Conservation (phyloP, 1,284 basidiomycete species). For the Moesziomyces antarcticus region DNA sequence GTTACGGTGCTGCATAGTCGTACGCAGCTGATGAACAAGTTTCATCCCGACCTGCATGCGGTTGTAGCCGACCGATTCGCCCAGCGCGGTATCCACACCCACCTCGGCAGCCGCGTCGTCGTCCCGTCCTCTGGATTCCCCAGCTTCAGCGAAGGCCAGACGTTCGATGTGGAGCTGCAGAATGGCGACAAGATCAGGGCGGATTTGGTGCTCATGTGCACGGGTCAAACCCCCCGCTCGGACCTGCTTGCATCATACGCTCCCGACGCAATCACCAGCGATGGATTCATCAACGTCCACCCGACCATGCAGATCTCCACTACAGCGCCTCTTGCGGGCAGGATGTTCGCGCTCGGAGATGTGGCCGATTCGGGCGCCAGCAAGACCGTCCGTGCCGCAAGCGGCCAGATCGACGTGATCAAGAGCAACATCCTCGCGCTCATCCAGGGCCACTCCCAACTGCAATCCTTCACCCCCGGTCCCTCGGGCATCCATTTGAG, state of each 20-base stretch:
- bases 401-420: conserved; percentile 36
- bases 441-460: conserved; percentile 4
- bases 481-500: conserved; percentile 38
- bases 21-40: conserved; percentile 42
- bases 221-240: conserved; percentile 48
- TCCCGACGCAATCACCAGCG: conserved; percentile 15
- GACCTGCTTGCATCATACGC: conserved; percentile 19
- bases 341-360: conserved; percentile 38
- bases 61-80: conserved; percentile 23
- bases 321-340: not conserved
- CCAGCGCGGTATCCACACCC: conserved; percentile 8
- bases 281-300: conserved; percentile 42
- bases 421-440: conserved; percentile 34
- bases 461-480: conserved; percentile 12
- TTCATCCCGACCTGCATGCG: conserved; percentile 30
- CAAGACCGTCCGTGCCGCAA: conserved; percentile 44
- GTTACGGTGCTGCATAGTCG: conserved; percentile 52
- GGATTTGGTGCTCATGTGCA: conserved; percentile 46
- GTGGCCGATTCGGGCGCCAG: conserved; percentile 39
- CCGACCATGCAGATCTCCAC: conserved; percentile 38
- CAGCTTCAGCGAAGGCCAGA: conserved; percentile 5
- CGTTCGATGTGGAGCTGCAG: conserved; percentile 25
- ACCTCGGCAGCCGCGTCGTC: conserved; percentile 21
- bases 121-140: conserved; percentile 26
- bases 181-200: conserved; percentile 22